Base-by-base conservation (phyloP, 192 early-diverging fungal genomes). In the Gonapodya prolifera region DNA sequence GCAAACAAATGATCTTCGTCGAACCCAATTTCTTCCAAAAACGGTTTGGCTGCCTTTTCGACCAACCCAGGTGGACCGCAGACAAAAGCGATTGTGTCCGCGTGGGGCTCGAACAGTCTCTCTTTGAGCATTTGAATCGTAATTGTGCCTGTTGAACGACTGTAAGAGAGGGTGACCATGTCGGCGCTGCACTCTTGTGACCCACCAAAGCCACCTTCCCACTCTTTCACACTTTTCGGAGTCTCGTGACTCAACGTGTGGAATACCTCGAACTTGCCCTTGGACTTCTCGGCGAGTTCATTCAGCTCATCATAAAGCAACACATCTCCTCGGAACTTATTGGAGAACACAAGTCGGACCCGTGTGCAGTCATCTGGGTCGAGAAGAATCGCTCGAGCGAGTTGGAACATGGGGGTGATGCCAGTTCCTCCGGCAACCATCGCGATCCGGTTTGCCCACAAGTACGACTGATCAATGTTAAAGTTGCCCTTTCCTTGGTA, bases 371-470 rank as follows among this genome's bases (percentile, higher is more conserved):
- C 71, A 30, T 30, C 30, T 2, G 18, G 16, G 28, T 73, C 71
- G 2, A 31, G 31, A 31, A 73, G 18, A 28, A 73, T 73, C n/a
- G n/a, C n/a, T 2, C 71, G 16, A 2, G 31, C 31, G 18, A 73
- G 30, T 31, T 73, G 18, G 16, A 30, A 30, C 8, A 28, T 73
- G 16, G 30, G 71, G 8, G 45, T 69, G 45, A 73, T 28, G 30
- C 71, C 71, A 2, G 71, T 29, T 2, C 71, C 71, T 18, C 71
- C 71, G 30, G 71, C 71, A 31, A 73, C 71, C 8, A 30, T 16
- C 35, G 76, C 34, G 76, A 79, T 32, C 28, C 71, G 71, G 8
- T 73, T 73, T 18, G 71, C 71, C 71, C 18, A 18, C 28, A 73
- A 32, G 31, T 73, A 18, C 16, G 18, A 30, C 16, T 30, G 71